Percentiles rank a stretch among this genome's conserved stretches.
phyloP scores from a whole-genome alignment of 148 eudicot species.

The Chenopodium album region DNA sequence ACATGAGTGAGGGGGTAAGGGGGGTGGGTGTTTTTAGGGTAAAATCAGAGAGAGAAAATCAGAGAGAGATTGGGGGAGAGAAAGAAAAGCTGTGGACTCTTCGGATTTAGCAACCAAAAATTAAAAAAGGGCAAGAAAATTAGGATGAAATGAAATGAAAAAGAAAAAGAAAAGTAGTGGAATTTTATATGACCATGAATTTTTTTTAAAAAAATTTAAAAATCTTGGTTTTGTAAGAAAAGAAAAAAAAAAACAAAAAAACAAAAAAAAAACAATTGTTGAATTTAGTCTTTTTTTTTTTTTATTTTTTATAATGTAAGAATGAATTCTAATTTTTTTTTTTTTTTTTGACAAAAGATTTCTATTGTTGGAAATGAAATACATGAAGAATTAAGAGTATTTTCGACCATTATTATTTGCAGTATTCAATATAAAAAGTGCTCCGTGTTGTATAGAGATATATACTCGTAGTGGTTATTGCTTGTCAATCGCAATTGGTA shows the following conservation, averaged over 20 bases:
- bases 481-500: too few species aligned
- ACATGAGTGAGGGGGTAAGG: not conserved
- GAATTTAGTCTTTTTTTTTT: too few species aligned
- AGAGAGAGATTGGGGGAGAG: slow-evolving; percentile 29
- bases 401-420: too few species aligned
- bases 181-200: not conserved
- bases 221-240: not conserved
- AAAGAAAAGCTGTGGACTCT: slow-evolving; percentile 31
- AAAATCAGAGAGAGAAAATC: slow-evolving; percentile 24
- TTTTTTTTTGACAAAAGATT: too few species aligned
- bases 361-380: too few species aligned
- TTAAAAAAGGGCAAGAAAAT: not conserved
- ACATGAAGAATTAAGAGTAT: too few species aligned
- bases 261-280: not conserved
- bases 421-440: too few species aligned
- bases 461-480: too few species aligned
- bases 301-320: too few species aligned
- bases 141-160: too few species aligned
- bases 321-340: too few species aligned
- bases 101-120: slow-evolving; percentile 15
- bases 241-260: not conserved
- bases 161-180: not conserved
- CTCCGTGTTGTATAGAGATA: too few species aligned
- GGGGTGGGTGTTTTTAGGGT: slow-evolving; percentile 32
- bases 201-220: not conserved